A percentile compares a stretch with the other conserved stretches of the same genome.
These are phyloP conservation scores for Parathielavia appendiculata DNA, from an alignment of 495 filamentous ascomycete species.

Conservation along the genomic window DNA sequence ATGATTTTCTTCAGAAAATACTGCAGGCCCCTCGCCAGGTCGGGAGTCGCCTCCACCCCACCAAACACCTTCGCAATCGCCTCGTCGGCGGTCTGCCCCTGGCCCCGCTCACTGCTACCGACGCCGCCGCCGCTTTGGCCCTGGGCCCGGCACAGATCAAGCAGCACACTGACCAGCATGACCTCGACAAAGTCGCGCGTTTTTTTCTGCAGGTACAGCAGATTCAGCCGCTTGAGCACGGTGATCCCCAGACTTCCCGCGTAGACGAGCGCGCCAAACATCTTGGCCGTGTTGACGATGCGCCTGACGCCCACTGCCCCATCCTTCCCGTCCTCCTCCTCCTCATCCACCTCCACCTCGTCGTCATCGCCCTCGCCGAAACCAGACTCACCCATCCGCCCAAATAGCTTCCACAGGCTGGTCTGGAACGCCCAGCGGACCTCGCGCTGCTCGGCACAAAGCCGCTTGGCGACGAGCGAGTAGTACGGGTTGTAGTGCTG, in stretches of 20 bases:
- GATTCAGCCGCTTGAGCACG: constrained; percentile 70
- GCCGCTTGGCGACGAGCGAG: constrained; percentile 68
- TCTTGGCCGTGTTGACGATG: constrained; percentile 83
- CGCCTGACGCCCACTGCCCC: constrained; percentile 50
- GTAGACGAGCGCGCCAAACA: constrained; percentile 72
- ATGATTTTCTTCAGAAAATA: constrained; percentile 77
- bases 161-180: constrained; percentile 67
- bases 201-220: constrained; percentile 69
- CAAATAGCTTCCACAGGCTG: constrained; percentile 81
- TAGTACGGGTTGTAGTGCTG: constrained; percentile 89
- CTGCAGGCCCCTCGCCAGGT: constrained; percentile 64
- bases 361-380: constrained; percentile 49
- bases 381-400: constrained; percentile 69
- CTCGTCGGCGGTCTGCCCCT: constrained; percentile 26
- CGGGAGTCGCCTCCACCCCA: constrained; percentile 52
- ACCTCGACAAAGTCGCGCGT: constrained; percentile 74
- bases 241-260: constrained; percentile 58
- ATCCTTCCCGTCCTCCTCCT: constrained; percentile 49
- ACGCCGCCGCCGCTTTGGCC: no score
- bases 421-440: constrained; percentile 80
- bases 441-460: constrained; percentile 66
- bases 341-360: constrained; percentile 47
- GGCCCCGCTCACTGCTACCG: no score
- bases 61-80: constrained; percentile 63
- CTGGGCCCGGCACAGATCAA: constrained; percentile 43